Evolutionary conservation across 768 basidiomycete species (phyloP).

Genomic region (Boletales sp.): DNA sequence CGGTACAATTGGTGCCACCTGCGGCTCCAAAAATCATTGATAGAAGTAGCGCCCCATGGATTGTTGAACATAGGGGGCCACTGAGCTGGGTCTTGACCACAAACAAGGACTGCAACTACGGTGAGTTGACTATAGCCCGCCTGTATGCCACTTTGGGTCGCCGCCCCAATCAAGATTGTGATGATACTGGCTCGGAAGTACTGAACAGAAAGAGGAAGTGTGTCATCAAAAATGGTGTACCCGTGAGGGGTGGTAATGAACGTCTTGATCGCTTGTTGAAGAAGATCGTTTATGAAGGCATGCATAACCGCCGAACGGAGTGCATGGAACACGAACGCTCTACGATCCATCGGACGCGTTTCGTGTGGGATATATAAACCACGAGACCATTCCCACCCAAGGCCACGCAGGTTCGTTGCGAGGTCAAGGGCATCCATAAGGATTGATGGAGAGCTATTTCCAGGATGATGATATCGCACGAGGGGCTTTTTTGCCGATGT

Average conservation of each 20-base stretch:
- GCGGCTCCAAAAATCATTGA: background rate
- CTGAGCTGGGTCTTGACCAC: background rate
- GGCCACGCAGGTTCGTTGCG: slow-evolving; percentile 40
- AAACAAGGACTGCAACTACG: background rate
- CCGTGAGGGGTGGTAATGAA: slow-evolving; percentile 30
- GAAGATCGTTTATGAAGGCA: slow-evolving; percentile 39
- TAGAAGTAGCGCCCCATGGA: background rate
- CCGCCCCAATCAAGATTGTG: slow-evolving; percentile 39
- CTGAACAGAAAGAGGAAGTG: slow-evolving; percentile 19
- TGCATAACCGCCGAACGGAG: slow-evolving; percentile 31
- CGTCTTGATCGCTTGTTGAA: slow-evolving; percentile 46
- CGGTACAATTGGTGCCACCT: background rate
- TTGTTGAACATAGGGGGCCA: background rate
- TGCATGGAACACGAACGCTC: slow-evolving; percentile 36
- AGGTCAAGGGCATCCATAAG: background rate
- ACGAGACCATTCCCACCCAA: slow-evolving; percentile 58
- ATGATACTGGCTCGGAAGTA: slow-evolving; percentile 41
- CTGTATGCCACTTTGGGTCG: slow-evolving; percentile 44
- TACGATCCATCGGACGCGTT: slow-evolving; percentile 36
- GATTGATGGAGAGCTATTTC: background rate
- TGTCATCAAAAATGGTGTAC: slow-evolving; percentile 28
- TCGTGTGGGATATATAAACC: slow-evolving; percentile 29
- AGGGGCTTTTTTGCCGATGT: background rate
- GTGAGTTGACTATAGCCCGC: background rate
- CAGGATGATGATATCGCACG: background rate